Evolutionary conservation across 164 flowering plant species (phyloP).

Genomic region (Echeveria elegans): DNA sequence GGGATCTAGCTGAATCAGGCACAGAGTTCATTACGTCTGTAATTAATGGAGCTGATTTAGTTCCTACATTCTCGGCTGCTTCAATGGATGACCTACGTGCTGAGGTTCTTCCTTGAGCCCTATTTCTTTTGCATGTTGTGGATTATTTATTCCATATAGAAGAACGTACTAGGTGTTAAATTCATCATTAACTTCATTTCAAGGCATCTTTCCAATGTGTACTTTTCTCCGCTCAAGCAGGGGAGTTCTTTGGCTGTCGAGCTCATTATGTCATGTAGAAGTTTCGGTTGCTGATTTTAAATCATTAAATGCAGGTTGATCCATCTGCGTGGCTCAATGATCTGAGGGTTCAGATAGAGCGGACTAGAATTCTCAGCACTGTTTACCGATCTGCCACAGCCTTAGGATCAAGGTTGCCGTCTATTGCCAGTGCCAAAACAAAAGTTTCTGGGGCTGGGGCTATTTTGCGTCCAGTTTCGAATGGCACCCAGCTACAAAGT

Average conservation of each 20-base stretch:
- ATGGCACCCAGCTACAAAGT: constrained; percentile 68
- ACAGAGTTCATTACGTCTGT: constrained; percentile 61
- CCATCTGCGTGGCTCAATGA: constrained; percentile 99
- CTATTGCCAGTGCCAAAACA: constrained; percentile 86
- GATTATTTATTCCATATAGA: background rate
- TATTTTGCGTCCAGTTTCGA: constrained; percentile 85
- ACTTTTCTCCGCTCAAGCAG: background rate
- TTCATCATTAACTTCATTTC: background rate
- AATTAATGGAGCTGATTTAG: constrained; percentile 93
- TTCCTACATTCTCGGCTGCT: constrained; percentile 95
- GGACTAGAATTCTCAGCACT: constrained; percentile 80
- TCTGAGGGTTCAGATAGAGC: constrained; percentile 84
- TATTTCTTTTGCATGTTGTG: background rate
- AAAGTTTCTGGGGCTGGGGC: constrained; percentile 98
- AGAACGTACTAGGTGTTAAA: background rate
- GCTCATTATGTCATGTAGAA: background rate
- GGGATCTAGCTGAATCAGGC: constrained; percentile 97
- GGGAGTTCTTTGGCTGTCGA: background rate
- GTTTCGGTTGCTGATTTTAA: background rate
- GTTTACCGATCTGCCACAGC: constrained; percentile 97
- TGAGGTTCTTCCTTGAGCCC: constrained; percentile 41
- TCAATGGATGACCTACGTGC: constrained; percentile 94
- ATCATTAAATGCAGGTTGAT: constrained; percentile 49
- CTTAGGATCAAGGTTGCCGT: constrained; percentile 88
- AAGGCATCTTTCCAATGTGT: background rate